Conservation (phyloP, 352 stramenopile genomes). For the Pythium dissimile region DNA sequence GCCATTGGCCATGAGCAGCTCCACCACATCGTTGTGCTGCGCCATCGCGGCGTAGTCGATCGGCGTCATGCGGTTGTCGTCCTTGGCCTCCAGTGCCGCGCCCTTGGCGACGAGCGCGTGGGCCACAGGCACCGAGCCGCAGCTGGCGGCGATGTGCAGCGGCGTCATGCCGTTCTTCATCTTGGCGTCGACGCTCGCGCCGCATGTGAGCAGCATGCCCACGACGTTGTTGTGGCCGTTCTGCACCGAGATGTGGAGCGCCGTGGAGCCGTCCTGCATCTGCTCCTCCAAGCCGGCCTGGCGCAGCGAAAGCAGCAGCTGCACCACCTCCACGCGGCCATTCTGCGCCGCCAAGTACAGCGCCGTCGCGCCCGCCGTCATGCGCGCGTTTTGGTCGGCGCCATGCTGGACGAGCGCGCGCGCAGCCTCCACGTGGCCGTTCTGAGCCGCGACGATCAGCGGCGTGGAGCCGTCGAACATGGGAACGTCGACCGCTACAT, state of each 20-base stretch:
- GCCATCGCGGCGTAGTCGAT: conserved; percentile 28
- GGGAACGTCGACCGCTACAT: conserved; percentile 11
- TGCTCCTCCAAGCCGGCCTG: conserved; percentile 14
- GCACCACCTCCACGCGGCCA: conserved; percentile 16
- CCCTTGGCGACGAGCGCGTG: conserved; percentile 17
- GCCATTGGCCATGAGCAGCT: conserved; percentile 28
- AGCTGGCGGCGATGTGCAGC: conserved; percentile 25
- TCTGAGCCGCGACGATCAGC: conserved; percentile 26
- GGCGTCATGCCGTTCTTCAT: conserved; percentile 29
- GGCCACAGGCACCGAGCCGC: conserved; percentile 14
- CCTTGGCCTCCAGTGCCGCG: conserved; percentile 24
- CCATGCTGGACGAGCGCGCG: conserved; percentile 6
- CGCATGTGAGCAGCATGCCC: conserved; percentile 52
- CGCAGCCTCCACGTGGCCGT: conserved; percentile 18
- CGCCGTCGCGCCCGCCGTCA: conserved; percentile 20
- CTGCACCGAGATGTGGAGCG: conserved; percentile 44
- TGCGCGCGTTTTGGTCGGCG: conserved; percentile 16
- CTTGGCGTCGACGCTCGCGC: conserved; percentile 27
- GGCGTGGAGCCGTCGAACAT: conserved; percentile 27
- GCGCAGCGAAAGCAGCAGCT: conserved; percentile 13
- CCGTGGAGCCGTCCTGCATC: conserved; percentile 25
- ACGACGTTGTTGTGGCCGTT: conserved; percentile 65
- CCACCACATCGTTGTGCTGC: conserved; percentile 26
- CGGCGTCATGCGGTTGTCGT: conserved; percentile 31
- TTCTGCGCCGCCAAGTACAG: conserved; percentile 26